phyloP scores from a whole-genome alignment of 2,329 filamentous ascomycete species.

The Xylaria polymorpha region DNA sequence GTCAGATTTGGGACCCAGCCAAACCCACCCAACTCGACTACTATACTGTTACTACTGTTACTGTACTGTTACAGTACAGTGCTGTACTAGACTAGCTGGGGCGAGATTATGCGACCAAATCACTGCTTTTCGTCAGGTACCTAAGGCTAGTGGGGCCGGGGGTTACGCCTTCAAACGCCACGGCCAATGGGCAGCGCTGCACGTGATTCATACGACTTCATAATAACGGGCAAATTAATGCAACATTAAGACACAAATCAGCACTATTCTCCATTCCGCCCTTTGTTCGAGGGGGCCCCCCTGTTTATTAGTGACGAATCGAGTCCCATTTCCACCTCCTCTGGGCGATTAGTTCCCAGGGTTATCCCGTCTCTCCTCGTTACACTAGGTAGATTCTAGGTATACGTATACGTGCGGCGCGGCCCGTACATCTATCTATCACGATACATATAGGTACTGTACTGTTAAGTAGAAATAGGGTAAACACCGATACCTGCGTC shows the following conservation, averaged over 20 bases:
- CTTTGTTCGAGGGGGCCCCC: not conserved
- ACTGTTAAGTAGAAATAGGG: not conserved
- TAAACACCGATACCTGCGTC: not conserved
- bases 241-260: not conserved
- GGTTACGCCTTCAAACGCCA: not conserved
- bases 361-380: slow-evolving; percentile 5
- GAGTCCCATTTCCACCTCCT: not conserved
- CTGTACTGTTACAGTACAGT: too few species aligned
- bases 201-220: slow-evolving; percentile 33
- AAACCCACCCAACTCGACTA: too few species aligned
- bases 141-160: slow-evolving; percentile 38
- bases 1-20: slow-evolving; percentile 16
- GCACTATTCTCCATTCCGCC: not conserved
- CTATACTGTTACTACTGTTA: too few species aligned
- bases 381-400: slow-evolving; percentile 13
- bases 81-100: not conserved
- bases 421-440: slow-evolving; percentile 24
- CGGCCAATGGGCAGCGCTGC: not conserved
- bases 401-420: slow-evolving; percentile 22
- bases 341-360: too few species aligned
- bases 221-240: slow-evolving; percentile 35
- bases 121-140: slow-evolving; percentile 19
- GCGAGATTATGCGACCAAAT: slow-evolving; percentile 13
- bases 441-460: too few species aligned
- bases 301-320: not conserved